Base-by-base conservation (phyloP, 768 basidiomycete genomes). In the Leccinum disarticulatum region DNA sequence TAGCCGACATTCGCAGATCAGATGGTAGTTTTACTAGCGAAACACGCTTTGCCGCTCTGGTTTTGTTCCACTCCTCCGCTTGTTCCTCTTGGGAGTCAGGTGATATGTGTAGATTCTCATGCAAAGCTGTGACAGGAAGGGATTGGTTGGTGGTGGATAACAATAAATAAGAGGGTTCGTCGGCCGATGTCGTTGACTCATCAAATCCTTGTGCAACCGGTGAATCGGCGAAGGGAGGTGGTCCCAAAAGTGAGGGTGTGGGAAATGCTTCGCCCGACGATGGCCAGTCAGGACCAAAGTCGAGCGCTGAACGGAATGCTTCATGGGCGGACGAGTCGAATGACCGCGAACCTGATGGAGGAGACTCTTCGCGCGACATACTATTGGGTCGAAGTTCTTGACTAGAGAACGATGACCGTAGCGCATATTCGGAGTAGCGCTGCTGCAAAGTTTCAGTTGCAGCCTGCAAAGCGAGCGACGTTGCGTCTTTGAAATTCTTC, bases 1-100 rank as follows among this genome's bases (percentile, higher is more conserved):
- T 60, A 31, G 54, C 54, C 10, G 65, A 63, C 53, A 74, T 64
- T 54, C 74, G 72, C 58, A 83, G 68, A 55, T 79, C 76, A 10
- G 88, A 84, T 25, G 91, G 91, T 27, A 93, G 72, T 59, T 83
- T 81, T 48, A 93, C 88, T 47, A 94, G 77, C 10, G 91, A 94
- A 9, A 94, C 93, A 9, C 92, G 87, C 65, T 91, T 89, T 14
- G 90, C 91, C 36, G 87, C 88, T 52, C 87, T 86, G 2, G 93
- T 95, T 71, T 86, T 86, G 73, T 91, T 79, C 93, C 93, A 95
- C 54, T 88, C 87, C 70, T 93, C 92, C n/a, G 93, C 91, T 72
- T 87, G 80, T 70, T 93, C 90, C 49, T 82, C 80, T 28, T 71
- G 70, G 22, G 68, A 76, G 66, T 87, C 85, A 17, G 71, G 72